phyloP scores from a whole-genome alignment of 441 rosid species.

The Flueggea neowawraea region DNA sequence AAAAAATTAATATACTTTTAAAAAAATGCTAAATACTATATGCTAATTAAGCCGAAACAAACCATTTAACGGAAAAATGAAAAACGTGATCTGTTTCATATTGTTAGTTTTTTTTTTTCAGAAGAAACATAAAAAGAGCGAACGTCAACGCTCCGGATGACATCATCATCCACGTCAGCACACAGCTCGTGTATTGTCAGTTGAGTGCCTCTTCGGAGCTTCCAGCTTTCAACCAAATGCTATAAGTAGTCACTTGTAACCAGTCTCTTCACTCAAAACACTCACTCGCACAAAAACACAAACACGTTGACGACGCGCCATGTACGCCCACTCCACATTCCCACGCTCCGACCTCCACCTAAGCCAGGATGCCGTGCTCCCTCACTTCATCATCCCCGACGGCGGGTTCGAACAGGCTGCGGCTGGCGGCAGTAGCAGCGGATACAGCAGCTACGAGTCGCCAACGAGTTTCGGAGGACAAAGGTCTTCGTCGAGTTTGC shows the following conservation, averaged over 20 bases:
- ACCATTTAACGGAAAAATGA: too few relatives aligned
- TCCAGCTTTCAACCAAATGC: too few relatives aligned
- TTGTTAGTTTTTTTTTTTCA: too few relatives aligned
- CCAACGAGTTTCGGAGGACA: too few relatives aligned
- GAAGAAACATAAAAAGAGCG: too few relatives aligned
- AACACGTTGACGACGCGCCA: slow-evolving; percentile 13
- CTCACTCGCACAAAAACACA: background rate
- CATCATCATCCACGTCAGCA: slow-evolving; percentile 45
- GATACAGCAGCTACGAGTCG: too few relatives aligned
- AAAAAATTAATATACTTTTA: too few relatives aligned
- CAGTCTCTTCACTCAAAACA: too few relatives aligned
- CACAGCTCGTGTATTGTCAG: too few relatives aligned
- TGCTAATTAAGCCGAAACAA: too few relatives aligned
- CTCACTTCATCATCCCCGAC: slow-evolving; percentile 17
- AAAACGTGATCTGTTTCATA: too few relatives aligned
- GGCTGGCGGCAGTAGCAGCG: slow-evolving; percentile 3
- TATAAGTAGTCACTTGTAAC: background rate
- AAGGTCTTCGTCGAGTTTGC: slow-evolving; percentile 11
- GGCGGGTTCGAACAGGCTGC: slow-evolving; percentile 9
- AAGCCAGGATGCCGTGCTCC: background rate
- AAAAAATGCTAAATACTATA: too few relatives aligned
- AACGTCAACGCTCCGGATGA: slow-evolving; percentile 40
- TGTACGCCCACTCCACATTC: slow-evolving; percentile 31
- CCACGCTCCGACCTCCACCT: slow-evolving; percentile 23
- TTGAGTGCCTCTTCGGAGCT: background rate